phyloP scores from a whole-genome alignment of 2,329 filamentous ascomycete genomes.

The Penicillium digitatum region DNA sequence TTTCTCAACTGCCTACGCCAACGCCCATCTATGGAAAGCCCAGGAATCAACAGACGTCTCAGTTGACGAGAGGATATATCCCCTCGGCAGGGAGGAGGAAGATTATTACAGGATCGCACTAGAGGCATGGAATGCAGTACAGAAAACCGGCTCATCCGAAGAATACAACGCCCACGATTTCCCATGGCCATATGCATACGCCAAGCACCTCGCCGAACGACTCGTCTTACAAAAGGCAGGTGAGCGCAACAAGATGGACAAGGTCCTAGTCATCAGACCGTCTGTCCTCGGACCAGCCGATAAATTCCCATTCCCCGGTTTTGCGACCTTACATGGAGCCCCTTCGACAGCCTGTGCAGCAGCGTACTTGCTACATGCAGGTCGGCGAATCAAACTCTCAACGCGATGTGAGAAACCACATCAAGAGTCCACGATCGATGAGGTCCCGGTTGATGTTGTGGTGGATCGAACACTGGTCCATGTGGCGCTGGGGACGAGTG shows the following conservation, averaged over 20 bases:
- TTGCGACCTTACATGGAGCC: slow-evolving; percentile 14
- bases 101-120: slow-evolving; percentile 10
- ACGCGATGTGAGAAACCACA: slow-evolving; percentile 18
- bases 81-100: slow-evolving; percentile 9
- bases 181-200: slow-evolving; percentile 3
- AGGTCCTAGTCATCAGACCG: slow-evolving; percentile 23
- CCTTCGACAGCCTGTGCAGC: slow-evolving; percentile 20
- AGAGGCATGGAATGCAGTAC: slow-evolving; percentile 15
- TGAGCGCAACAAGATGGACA: slow-evolving; percentile 15
- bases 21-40: slow-evolving; percentile 19
- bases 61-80: slow-evolving; percentile 18
- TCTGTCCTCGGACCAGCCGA: slow-evolving; percentile 25
- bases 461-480: slow-evolving; percentile 21
- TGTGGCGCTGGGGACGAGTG: slow-evolving; percentile 15
- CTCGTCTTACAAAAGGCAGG: slow-evolving; percentile 16
- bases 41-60: slow-evolving; percentile 13
- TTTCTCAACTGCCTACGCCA: slow-evolving; percentile 21
- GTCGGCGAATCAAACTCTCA: slow-evolving; percentile 15
- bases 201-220: slow-evolving; percentile 12
- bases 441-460: slow-evolving; percentile 26
- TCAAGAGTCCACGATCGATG: slow-evolving; percentile 21
- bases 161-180: slow-evolving; percentile 22
- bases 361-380: slow-evolving; percentile 19
- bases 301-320: slow-evolving; percentile 20
- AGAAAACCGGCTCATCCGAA: slow-evolving; percentile 28